Evolutionary conservation across 2,329 filamentous ascomycete genomes (phyloP), one percentile per base, ranked within the genome.

Genomic region (Cyclaneusma minus): DNA sequence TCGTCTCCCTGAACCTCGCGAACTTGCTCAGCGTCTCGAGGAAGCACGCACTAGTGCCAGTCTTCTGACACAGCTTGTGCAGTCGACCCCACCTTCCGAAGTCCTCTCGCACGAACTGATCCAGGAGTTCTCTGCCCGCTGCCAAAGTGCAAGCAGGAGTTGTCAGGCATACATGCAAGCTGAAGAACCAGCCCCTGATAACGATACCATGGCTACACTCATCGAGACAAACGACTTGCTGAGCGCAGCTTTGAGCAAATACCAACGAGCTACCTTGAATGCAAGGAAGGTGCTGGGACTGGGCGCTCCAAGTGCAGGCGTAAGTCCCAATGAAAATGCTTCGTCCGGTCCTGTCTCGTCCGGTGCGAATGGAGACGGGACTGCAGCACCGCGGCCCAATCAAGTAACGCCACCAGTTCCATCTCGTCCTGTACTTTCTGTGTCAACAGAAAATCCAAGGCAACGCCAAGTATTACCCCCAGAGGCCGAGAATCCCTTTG

Each of bases 141-240:
- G 87, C 46, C 71, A 76, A 35, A 68, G 71, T 29, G 87, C 87
- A 4, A 76, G 80, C 27, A 67, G 75, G 28, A 82, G 78, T 44
- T 72, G 95, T 40, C 84, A 94, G 44, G 62, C 63, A 16, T 95
- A 91, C 54, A 93, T 95, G 60, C 63, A 73, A 21, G 69, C 74
- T 24, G 73, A 78, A 30, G 68, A 82, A 45, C 85, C 87, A 0
- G 48, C 68, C 1, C 85, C 87, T 0, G 89, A 95, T 49, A 87
- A 93, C 43, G 78, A 93, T 39, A 95, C 87, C 1, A 83, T 95
- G 67, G 73, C 89, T 46, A 85, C 73, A 9, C 58, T 98, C 34
- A 93, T 98, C 43, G 84, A 94, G 50, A 89, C 83, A 9, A 93
- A 92, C 47, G 89, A 95, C 51, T 79, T 87, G 46, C 61, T 98